These are phyloP conservation scores for Xylaria sp. DNA, from an alignment of 2,329 filamentous ascomycete genomes.

Conservation along the genomic window DNA sequence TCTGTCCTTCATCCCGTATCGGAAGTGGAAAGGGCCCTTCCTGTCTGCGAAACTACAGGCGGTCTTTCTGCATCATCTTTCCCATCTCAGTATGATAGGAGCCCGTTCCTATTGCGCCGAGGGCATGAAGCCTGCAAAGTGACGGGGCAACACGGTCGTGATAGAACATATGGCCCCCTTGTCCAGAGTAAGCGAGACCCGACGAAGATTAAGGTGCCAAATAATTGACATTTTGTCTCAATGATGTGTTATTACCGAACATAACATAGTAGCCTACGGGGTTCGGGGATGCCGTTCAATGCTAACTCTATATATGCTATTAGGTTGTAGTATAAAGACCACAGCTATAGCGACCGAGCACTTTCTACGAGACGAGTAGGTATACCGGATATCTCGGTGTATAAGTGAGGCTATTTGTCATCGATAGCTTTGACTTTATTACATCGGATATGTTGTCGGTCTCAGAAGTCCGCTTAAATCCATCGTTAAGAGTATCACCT, in stretches of 20 bases:
- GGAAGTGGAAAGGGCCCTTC: not conserved
- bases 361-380: constrained; percentile 1
- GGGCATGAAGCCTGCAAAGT: not conserved
- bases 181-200: not conserved
- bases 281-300: not conserved
- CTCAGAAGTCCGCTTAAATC: constrained; percentile 72
- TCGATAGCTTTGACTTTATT: constrained; percentile 36
- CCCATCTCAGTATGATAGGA: not conserved
- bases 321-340: not conserved
- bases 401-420: constrained; percentile 9
- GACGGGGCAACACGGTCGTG: not conserved
- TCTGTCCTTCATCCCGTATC: not conserved
- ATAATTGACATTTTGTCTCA: too few relatives aligned
- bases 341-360: not conserved
- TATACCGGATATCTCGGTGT: constrained; percentile 8
- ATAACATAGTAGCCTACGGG: not conserved
- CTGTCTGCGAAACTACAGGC: not conserved
- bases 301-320: constrained; percentile 3
- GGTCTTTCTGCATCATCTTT: too few relatives aligned
- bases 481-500: constrained; percentile 64
- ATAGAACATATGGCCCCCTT: too few relatives aligned
- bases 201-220: not conserved
- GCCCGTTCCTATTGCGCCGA: not conserved
- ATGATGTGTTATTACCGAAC: not conserved
- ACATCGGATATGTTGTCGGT: constrained; percentile 52